A percentile compares a stretch with the other conserved stretches of the same genome.
phyloP scores from a whole-genome alignment of 345 rosid species.

The Anastatica hierochuntica region DNA sequence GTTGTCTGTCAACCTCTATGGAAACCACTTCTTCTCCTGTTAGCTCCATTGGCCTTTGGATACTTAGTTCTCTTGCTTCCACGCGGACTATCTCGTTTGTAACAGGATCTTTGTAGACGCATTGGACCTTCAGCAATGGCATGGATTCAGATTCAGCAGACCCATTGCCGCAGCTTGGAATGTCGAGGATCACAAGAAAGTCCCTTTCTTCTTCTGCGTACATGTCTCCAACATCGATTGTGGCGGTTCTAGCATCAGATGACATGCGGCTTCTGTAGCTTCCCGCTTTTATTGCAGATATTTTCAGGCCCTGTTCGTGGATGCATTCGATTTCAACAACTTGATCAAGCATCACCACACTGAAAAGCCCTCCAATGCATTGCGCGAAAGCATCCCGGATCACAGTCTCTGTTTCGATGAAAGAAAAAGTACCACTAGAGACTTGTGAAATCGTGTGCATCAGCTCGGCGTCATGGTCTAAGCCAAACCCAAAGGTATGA shows the following conservation, averaged over 20 bases:
- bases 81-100: constrained; percentile 36
- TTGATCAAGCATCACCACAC: constrained; percentile 72
- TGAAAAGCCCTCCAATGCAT: constrained; percentile 90
- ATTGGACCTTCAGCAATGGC: constrained; percentile 59
- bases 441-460: constrained; percentile 75
- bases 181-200: constrained; percentile 54
- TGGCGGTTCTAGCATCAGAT: constrained; percentile 39
- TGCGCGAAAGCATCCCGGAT: constrained; percentile 98
- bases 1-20: constrained; percentile 78
- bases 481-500: constrained; percentile 88
- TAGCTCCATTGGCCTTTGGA: constrained; percentile 38
- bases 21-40: constrained; percentile 44
- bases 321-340: constrained; percentile 44
- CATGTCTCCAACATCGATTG: constrained; percentile 69
- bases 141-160: constrained; percentile 37
- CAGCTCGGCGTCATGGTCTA: constrained; percentile 77
- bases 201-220: constrained; percentile 97
- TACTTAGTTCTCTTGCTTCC: constrained; percentile 41
- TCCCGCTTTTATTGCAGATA: constrained; percentile 64
- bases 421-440: constrained; percentile 89
- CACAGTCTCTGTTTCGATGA: constrained; percentile 71
- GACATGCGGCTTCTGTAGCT: constrained; percentile 48
- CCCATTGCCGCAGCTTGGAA: constrained; percentile 34
- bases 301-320: constrained; percentile 34
- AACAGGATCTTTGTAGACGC: constrained; percentile 55